Base-by-base conservation (phyloP, 139 green algal genomes). In the Chlamydomonas asymmetrica region DNA sequence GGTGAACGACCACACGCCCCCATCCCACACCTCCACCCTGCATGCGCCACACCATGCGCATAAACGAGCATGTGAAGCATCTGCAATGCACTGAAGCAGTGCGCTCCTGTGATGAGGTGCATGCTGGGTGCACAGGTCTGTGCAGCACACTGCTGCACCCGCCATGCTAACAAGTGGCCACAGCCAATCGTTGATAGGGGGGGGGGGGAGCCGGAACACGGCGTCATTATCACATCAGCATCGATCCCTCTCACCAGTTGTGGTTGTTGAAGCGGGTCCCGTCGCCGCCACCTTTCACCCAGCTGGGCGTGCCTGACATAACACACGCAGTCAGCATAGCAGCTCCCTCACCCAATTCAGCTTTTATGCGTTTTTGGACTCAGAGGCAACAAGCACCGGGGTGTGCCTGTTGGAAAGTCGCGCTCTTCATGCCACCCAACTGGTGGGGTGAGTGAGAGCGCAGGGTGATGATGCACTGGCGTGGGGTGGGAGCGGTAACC, bases 1-100 rank as follows among this genome's bases (percentile, higher is more conserved):
- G 29, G 71, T 81, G 69, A 88, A 90, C 9, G 73, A 83, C 85
- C 85, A 90, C 18, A 56, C 66, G 54, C 68, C 71, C 31, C 48
- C 60, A 27, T 86, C 75, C 76, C 72, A 86, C 5, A 88, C 70
- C 45, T 88, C 81, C 63, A 84, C 75, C 72, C 59, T 32, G 13
- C 59, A 22, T 32, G 31, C 59, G 13, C 59, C 59, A 22, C 59
- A 22, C 59, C n/a, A 22, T 66, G 25, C 59, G 22, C 27, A n/a
- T 34, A n/a, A 22, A 22, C 13, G 13, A 22, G 22, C 59, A 22
- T n/a, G 23, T 27, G 23, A 38, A 22, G 22, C 59, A n/a, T 27
- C 59, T 32, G 13, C 59, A n/a, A 38, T 27, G 22, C 59, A 38
- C 59, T 27, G 22, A 22, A 22, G 22, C 59, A 22, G 13, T 22